A percentile compares a stretch with the other conserved stretches of the same genome.
Evolutionary conservation across 371 early-diverging fungal genomes (phyloP).

Genomic region (Mucor sp.): DNA sequence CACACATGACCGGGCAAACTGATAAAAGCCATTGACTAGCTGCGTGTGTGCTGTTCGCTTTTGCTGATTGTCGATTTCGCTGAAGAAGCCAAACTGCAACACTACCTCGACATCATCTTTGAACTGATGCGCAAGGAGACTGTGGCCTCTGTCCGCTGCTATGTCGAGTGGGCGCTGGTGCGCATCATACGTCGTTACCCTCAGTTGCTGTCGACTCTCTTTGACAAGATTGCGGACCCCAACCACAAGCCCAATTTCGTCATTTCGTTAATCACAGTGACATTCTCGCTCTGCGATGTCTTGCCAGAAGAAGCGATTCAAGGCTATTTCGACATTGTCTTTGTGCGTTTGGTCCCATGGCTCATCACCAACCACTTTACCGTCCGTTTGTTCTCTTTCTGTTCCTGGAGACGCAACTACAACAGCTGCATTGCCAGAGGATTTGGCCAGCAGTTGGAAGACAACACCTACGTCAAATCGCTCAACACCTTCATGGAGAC

Average conservation of each 20-base stretch:
- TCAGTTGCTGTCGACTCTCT: conserved; percentile 24
- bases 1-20: no score
- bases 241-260: conserved; percentile 46
- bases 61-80: conserved; percentile 52
- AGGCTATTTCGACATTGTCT: conserved; percentile 19
- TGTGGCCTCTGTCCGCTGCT: conserved; percentile 50
- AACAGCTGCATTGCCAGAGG: conserved; percentile 27
- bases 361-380: conserved; percentile 47
- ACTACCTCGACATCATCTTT: conserved; percentile 31
- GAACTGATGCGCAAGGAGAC: conserved; percentile 45
- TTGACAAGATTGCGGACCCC: conserved; percentile 28
- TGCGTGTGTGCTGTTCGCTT: conserved; percentile 56
- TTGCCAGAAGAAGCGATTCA: conserved; percentile 22
- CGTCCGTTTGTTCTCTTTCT: conserved; percentile 40
- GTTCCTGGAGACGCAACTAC: conserved; percentile 41
- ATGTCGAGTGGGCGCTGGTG: conserved; percentile 51
- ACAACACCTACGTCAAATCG: conserved; percentile 29
- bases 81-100: conserved; percentile 25
- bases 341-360: conserved; percentile 42
- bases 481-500: conserved; percentile 38
- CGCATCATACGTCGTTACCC: conserved; percentile 34
- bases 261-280: conserved; percentile 49
- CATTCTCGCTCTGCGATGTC: conserved; percentile 34
- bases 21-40: conserved; percentile 19
- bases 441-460: conserved; percentile 19